phyloP scores from a whole-genome alignment of 2,329 filamentous ascomycete species.

The Fusarium gaditjirri region DNA sequence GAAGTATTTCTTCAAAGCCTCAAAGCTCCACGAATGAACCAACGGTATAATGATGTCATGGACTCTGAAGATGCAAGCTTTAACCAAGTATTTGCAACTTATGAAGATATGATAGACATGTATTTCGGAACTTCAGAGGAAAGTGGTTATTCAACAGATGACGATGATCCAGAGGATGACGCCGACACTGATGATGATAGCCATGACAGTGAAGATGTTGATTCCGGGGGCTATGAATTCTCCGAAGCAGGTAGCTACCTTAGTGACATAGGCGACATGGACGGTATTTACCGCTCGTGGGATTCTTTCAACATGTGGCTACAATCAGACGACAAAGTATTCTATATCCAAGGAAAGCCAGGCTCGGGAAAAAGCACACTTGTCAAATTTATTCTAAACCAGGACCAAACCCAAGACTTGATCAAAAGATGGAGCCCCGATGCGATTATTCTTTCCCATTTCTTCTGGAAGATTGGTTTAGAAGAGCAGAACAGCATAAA shows the following conservation, averaged over 20 bases:
- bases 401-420: rapidly evolving
- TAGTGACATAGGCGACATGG: rapidly evolving
- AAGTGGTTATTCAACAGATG: rapidly evolving
- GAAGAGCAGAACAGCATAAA: neutral
- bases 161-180: neutral
- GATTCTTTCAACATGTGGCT: rapidly evolving
- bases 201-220: too few relatives aligned
- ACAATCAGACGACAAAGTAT: rapidly evolving
- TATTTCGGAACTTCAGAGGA: rapidly evolving
- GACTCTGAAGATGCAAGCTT: rapidly evolving
- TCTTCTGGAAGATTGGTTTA: conserved; percentile 20
- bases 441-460: neutral
- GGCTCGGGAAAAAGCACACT: rapidly evolving
- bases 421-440: neutral
- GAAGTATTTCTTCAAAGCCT: rapidly evolving
- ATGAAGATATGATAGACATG: rapidly evolving
- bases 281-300: neutral
- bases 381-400: neutral
- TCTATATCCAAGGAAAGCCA: neutral
- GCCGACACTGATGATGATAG: too few relatives aligned
- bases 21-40: neutral
- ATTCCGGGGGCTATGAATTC: rapidly evolving
- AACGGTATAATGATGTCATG: rapidly evolving
- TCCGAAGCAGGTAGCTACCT: rapidly evolving
- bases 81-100: neutral